These are phyloP conservation scores for Fusarium longipes DNA, from an alignment of 2,329 filamentous ascomycete genomes.

Conservation along the genomic window DNA sequence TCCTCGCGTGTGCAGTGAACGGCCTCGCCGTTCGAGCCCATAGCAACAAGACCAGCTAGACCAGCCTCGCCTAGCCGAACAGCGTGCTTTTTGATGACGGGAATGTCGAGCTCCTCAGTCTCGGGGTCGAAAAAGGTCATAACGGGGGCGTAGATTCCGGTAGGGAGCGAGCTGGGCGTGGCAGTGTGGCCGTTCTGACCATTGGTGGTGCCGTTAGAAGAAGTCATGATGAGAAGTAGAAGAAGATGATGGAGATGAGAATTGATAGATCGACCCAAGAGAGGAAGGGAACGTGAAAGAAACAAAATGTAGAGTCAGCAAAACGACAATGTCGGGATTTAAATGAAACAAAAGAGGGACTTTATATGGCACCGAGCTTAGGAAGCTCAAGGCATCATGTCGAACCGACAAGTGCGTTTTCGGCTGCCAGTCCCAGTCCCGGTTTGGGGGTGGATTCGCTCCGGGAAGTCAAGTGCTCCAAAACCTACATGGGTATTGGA, in stretches of 20 bases:
- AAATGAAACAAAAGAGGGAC: conserved; percentile 37
- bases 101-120: conserved; percentile 86
- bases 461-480: conserved; percentile 45
- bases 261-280: background rate
- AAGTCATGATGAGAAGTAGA: conserved; percentile 41
- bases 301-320: conserved; percentile 12
- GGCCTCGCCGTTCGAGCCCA: conserved; percentile 92
- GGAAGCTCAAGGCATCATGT: conserved; percentile 25
- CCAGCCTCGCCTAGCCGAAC: conserved; percentile 81
- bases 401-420: conserved; percentile 31
- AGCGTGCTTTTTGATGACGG: conserved; percentile 82
- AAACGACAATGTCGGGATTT: conserved; percentile 21
- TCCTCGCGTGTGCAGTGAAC: conserved; percentile 84
- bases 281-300: conserved; percentile 14
- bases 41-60: conserved; percentile 83
- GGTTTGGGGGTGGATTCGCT: conserved; percentile 47
- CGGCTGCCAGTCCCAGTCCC: conserved; percentile 24
- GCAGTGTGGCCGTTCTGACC: conserved; percentile 45
- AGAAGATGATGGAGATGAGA: background rate
- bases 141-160: conserved; percentile 87
- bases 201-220: conserved; percentile 38
- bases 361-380: conserved; percentile 39
- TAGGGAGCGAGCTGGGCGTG: conserved; percentile 70
- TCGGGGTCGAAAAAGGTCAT: conserved; percentile 90
- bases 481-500: conserved; percentile 42